Conservation (phyloP, 495 filamentous ascomycete species). For the Penicillium simplicissimum region DNA sequence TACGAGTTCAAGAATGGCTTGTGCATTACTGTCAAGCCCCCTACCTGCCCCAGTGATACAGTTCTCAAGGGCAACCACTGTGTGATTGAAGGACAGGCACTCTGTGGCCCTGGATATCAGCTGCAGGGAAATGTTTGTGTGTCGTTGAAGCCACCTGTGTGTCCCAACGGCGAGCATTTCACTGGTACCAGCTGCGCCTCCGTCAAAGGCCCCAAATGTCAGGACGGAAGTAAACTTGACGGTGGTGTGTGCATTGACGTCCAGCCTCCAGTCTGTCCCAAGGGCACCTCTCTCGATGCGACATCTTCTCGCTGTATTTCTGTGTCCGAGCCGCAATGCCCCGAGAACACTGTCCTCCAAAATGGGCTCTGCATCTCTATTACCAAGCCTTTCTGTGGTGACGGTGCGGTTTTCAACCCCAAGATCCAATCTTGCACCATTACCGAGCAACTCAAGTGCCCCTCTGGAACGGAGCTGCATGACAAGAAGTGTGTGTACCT, state of each 20-base stretch:
- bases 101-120: not conserved
- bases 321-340: not conserved
- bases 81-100: not conserved
- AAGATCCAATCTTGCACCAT: not conserved
- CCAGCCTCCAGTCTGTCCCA: not conserved
- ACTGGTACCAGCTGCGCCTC: not conserved
- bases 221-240: not conserved
- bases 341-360: not conserved
- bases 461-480: not conserved
- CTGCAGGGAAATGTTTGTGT: not conserved
- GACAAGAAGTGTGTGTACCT: not conserved
- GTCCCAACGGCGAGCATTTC: not conserved
- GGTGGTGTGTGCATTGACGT: not conserved
- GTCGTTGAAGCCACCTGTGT: not conserved
- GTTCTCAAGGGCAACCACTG: not conserved
- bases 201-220: not conserved
- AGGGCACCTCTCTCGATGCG: not conserved
- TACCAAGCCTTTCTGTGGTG: not conserved
- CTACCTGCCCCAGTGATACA: not conserved
- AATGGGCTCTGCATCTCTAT: not conserved
- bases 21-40: not conserved
- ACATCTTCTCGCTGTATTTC: not conserved
- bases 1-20: not conserved
- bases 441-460: not conserved
- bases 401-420: not conserved